A percentile compares a stretch with the other conserved stretches of the same genome.
Evolutionary conservation across 2,329 filamentous ascomycete species (phyloP).

Genomic region (Zopfia rhizophila): DNA sequence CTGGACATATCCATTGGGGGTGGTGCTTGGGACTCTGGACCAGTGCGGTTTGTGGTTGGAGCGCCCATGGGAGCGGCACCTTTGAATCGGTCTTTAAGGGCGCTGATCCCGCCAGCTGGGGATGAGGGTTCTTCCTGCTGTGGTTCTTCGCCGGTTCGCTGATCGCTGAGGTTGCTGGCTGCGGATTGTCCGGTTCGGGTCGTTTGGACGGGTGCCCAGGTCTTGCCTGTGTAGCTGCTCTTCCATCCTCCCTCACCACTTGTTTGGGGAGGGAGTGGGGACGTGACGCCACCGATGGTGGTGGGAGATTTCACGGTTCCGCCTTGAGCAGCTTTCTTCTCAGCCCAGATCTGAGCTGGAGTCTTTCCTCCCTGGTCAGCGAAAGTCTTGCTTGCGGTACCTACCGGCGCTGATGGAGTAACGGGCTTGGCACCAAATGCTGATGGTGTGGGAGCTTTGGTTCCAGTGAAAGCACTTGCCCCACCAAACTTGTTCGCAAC

Average conservation of each 20-base stretch:
- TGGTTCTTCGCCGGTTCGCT: constrained; percentile 70
- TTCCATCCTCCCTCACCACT: constrained; percentile 84
- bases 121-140: constrained; percentile 64
- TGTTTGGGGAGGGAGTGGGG: constrained; percentile 65
- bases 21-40: constrained; percentile 55
- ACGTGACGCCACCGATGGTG: constrained; percentile 37
- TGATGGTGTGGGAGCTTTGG: constrained; percentile 85
- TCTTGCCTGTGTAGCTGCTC: constrained; percentile 90
- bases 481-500: constrained; percentile 88
- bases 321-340: constrained; percentile 89
- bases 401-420: constrained; percentile 72
- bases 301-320: constrained; percentile 62
- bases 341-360: constrained; percentile 95
- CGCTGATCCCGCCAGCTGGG: constrained; percentile 73
- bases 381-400: constrained; percentile 88
- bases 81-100: constrained; percentile 85
- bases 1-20: constrained; percentile 73
- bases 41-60: constrained; percentile 53
- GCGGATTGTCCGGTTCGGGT: constrained; percentile 74
- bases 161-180: constrained; percentile 63
- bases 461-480: constrained; percentile 79
- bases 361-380: constrained; percentile 96
- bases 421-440: constrained; percentile 71
- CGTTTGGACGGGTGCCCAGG: constrained; percentile 86
- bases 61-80: constrained; percentile 70